Base-by-base conservation (phyloP, 495 filamentous ascomycete species). In the Hypomontagnella monticulosa region DNA sequence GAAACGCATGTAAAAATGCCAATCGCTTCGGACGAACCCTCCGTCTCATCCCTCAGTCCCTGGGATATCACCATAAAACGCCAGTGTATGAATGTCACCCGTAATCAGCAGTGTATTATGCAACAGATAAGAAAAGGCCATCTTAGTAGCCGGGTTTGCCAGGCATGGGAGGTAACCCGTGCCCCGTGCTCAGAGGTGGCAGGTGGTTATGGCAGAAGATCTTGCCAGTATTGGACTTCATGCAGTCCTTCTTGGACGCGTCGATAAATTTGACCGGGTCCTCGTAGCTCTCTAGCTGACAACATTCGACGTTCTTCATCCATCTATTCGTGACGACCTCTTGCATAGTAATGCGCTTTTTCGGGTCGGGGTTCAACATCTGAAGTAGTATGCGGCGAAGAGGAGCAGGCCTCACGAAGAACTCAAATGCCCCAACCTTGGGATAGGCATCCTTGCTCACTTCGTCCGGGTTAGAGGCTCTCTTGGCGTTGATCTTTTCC, bases 291-390 rank as follows among this genome's bases (percentile, higher is more conserved):
- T 88, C 85, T 23, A 85, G 69, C 64, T 87, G 85, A 72, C 91
- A 94, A 76, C 90, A 92, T 63, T 91, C 88, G 52, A 91, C 82
- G 19, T 76, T 75, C 77, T 85, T 87, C 53, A 93, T 76, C 82
- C 83, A 90, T 32, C 84, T 76, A 64, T 87, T 84, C 48, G 80
- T 81, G 49, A 90, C 69, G 10, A 86, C 86, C 0, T 88, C 83
- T 18, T 81, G 74, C 47, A 92, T 88, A 20, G 85, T 81, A 54
- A 88, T 84, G 16, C 91, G 87, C 71, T 83, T 84, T 16, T 76
- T 76, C 8, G 91, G 90, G 66, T 89, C 76, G 1, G 90, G 89
- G 72, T 93, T 85, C 47, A 93, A 79, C 91, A 94, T 93, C 66
- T 83, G 84, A n/a, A 91, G 76, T 3, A 93, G 73, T 3, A 94